Evolutionary conservation across 352 stramenopile genomes (phyloP).

Genomic region (Phytophthora sojae): DNA sequence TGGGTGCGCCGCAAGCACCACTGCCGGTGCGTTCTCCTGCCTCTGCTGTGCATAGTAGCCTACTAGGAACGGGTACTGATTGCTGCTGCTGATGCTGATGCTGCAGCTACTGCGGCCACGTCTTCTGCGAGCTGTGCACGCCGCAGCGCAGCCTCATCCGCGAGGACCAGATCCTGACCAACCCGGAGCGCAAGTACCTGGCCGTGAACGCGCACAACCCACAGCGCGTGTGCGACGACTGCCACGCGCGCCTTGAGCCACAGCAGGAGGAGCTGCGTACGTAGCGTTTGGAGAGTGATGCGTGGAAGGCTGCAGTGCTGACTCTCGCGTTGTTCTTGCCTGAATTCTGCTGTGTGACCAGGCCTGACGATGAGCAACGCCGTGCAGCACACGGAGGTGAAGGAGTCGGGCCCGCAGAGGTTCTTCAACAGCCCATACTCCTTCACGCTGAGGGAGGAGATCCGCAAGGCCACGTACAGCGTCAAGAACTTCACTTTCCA

Average conservation of each 20-base stretch:
- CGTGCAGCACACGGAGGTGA: conserved; percentile 77
- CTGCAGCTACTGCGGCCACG: conserved; percentile 68
- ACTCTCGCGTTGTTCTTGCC: neutral
- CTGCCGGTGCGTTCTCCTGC: conserved; percentile 58
- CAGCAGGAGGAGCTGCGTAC: conserved; percentile 76
- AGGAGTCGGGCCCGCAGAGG: conserved; percentile 65
- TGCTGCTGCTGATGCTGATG: neutral
- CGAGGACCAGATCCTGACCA: conserved; percentile 77
- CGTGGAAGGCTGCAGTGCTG: neutral
- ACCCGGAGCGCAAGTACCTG: conserved; percentile 78
- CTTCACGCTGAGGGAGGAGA: conserved; percentile 92
- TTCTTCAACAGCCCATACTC: conserved; percentile 90
- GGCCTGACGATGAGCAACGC: conserved; percentile 82
- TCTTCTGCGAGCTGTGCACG: conserved; percentile 86
- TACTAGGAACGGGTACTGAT: too few relatives aligned
- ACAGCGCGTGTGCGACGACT: conserved; percentile 86
- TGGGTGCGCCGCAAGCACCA: conserved; percentile 92
- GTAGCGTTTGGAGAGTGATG: conserved; percentile 11
- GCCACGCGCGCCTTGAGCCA: conserved; percentile 61
- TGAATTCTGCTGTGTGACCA: conserved; percentile 13
- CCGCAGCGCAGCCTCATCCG: conserved; percentile 74
- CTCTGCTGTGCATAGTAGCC: neutral
- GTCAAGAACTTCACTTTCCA: conserved; percentile 93
- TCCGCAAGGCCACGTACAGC: conserved; percentile 94
- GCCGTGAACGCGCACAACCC: conserved; percentile 84